Evolutionary conservation across 257 asterid genomes (phyloP).

Genomic region (Schizonepeta tenuifolia): DNA sequence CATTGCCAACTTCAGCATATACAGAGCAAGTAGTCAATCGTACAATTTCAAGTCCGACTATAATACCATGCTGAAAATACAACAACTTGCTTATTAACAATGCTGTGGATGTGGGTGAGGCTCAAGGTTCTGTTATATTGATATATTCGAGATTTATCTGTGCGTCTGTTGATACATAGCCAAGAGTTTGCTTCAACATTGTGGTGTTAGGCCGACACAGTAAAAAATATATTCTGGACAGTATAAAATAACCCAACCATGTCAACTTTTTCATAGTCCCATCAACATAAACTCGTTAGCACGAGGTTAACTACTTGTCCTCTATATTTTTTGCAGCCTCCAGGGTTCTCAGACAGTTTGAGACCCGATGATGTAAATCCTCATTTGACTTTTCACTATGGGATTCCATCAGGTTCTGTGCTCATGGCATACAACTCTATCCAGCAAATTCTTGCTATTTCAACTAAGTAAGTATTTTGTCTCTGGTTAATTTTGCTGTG

Average conservation of each 20-base stretch:
- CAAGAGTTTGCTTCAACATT: no score
- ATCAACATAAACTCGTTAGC: background rate
- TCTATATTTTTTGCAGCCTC: constrained; percentile 59
- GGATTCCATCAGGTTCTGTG: constrained; percentile 75
- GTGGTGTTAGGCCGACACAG: no score
- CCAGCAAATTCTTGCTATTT: constrained; percentile 77
- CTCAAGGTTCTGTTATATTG: no score
- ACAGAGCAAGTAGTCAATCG: background rate
- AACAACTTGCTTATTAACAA: background rate
- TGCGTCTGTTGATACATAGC: no score
- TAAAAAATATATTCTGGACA: background rate
- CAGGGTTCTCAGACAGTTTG: constrained; percentile 60
- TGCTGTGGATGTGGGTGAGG: no score
- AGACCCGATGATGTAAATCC: constrained; percentile 70
- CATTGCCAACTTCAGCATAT: background rate
- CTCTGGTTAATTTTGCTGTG: no score
- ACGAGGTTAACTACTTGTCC: background rate
- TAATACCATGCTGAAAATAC: background rate
- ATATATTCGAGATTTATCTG: no score
- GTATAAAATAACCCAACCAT: constrained; percentile 13
- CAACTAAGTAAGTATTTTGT: constrained; percentile 60
- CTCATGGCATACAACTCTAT: constrained; percentile 58
- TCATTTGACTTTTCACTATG: constrained; percentile 76
- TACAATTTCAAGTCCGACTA: background rate
- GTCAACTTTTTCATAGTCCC: background rate